phyloP scores from a whole-genome alignment of 1,284 basidiomycete species.

The Taiwanofungus camphoratus region DNA sequence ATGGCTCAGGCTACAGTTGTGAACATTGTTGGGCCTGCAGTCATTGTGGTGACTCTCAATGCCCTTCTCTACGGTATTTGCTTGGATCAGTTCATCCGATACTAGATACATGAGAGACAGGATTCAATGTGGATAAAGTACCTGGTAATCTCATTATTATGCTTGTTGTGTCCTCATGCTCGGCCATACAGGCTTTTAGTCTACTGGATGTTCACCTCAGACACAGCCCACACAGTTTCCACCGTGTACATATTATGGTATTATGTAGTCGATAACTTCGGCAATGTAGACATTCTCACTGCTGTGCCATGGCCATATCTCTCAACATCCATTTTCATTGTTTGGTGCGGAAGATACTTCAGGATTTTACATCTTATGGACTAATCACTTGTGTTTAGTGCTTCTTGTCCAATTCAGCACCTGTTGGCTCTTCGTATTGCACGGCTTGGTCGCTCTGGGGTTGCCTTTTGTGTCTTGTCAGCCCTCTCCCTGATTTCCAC shows the following conservation, averaged over 20 bases:
- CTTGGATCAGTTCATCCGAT: slow-evolving; percentile 12
- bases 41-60: slow-evolving; percentile 10
- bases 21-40: slow-evolving; percentile 10
- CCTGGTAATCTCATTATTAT: too few relatives aligned
- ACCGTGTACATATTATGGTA: slow-evolving; percentile 30
- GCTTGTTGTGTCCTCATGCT: too few relatives aligned
- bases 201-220: slow-evolving; percentile 28
- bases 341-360: slow-evolving; percentile 17
- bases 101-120: slow-evolving; percentile 3
- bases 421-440: slow-evolving; percentile 31
- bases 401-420: slow-evolving; percentile 30
- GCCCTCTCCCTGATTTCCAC: slow-evolving; percentile 23
- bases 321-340: slow-evolving; percentile 27
- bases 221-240: slow-evolving; percentile 28
- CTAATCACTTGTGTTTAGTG: slow-evolving; percentile 16
- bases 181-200: slow-evolving; percentile 25
- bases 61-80: slow-evolving; percentile 13
- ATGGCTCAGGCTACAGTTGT: neutral
- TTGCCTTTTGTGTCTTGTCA: slow-evolving; percentile 21
- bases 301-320: slow-evolving; percentile 29
- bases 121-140: too few relatives aligned
- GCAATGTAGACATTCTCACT: slow-evolving; percentile 20
- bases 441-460: slow-evolving; percentile 22
- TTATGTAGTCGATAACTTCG: slow-evolving; percentile 28
- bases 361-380: neutral